These are phyloP conservation scores for Trichaptum fuscoviolaceum DNA, from an alignment of 768 basidiomycete genomes.

Conservation along the genomic window DNA sequence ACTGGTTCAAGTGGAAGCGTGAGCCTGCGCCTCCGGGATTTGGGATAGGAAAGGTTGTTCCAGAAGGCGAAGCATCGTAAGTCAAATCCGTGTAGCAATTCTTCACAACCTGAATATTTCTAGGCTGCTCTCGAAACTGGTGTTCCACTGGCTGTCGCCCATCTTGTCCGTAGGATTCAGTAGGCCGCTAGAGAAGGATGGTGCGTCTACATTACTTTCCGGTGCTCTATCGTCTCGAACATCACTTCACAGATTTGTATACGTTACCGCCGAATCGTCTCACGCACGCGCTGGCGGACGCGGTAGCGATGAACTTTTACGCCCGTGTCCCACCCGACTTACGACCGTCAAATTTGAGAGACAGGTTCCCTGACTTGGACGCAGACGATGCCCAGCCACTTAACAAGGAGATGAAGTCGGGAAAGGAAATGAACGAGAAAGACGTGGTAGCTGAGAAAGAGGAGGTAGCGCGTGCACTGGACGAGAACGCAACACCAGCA, in stretches of 20 bases:
- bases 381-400: conserved; percentile 1
- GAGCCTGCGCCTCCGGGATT: conserved; percentile 46
- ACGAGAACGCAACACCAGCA: conserved; percentile 7
- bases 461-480: not conserved
- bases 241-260: conserved; percentile 43
- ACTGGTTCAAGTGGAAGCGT: conserved; percentile 7
- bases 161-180: conserved; percentile 55
- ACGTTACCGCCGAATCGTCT: conserved; percentile 35
- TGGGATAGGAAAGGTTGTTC: conserved; percentile 39
- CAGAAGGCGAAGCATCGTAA: conserved; percentile 31
- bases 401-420: too few relatives aligned
- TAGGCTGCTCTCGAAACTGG: conserved; percentile 40
- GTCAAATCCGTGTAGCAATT: conserved; percentile 12
- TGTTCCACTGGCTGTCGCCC: conserved; percentile 50
- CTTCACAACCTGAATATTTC: not conserved
- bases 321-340: conserved; percentile 44
- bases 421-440: conserved; percentile 10
- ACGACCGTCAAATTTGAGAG: conserved; percentile 27
- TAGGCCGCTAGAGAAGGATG: conserved; percentile 52
- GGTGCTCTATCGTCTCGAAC: not conserved
- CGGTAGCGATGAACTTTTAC: conserved; percentile 43
- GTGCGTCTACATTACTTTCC: conserved; percentile 21
- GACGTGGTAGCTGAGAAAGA: conserved; percentile 10
- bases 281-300: conserved; percentile 35
- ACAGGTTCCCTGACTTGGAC: not conserved